Percentiles rank a stretch among this genome's conserved stretches.
Evolutionary conservation across 257 asterid genomes (phyloP).

Genomic region (Galeopsis tetrahit): DNA sequence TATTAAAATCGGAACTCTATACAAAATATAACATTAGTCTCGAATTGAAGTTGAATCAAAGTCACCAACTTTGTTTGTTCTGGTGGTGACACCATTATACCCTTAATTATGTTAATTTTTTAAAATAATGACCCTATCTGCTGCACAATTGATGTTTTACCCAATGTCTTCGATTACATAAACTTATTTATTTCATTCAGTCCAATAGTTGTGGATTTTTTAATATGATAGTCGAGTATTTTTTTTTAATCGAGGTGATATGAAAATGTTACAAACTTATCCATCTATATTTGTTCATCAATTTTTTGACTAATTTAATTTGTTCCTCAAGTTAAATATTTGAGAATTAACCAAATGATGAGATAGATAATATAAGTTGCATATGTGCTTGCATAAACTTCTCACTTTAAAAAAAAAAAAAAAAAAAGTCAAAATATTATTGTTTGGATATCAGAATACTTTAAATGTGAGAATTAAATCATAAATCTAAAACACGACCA

Average conservation of each 20-base stretch:
- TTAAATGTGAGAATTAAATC: too few relatives aligned
- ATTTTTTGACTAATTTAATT: too few relatives aligned
- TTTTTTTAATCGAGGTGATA: background rate
- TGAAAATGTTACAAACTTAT: background rate
- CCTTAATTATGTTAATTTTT: background rate
- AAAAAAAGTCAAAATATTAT: too few relatives aligned
- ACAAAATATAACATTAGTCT: background rate
- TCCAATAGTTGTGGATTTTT: background rate
- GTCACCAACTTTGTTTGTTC: constrained; percentile 32
- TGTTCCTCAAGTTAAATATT: too few relatives aligned
- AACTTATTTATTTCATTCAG: background rate
- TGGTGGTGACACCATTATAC: constrained; percentile 27
- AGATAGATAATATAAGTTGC: too few relatives aligned
- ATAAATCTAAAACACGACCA: too few relatives aligned
- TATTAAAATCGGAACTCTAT: background rate
- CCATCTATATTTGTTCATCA: background rate
- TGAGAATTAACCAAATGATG: too few relatives aligned
- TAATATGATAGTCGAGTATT: background rate
- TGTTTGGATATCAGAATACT: too few relatives aligned
- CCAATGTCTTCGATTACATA: background rate
- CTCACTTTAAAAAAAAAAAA: too few relatives aligned
- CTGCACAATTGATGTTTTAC: constrained; percentile 13
- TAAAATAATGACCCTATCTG: background rate
- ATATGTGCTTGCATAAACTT: too few relatives aligned
- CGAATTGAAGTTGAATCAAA: background rate